Percentiles rank a stretch among this genome's conserved stretches.
Evolutionary conservation across 768 basidiomycete species (phyloP).

Genomic region (Amanita exitialis): DNA sequence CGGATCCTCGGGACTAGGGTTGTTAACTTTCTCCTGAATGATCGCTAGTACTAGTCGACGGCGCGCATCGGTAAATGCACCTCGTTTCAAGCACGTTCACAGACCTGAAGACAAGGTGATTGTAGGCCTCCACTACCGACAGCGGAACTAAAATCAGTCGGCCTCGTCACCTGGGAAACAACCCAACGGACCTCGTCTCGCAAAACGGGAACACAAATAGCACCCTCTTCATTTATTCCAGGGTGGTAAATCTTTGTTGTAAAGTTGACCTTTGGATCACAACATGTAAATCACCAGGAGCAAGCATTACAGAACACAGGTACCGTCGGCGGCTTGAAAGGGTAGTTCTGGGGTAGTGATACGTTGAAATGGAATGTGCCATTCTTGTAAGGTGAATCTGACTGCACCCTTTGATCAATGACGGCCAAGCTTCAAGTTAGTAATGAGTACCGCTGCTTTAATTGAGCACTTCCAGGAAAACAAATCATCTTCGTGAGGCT

Average conservation of each 20-base stretch:
- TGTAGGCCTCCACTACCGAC: conserved; percentile 72
- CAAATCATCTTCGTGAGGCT: conserved; percentile 60
- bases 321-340: conserved; percentile 81
- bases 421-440: background rate
- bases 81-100: conserved; percentile 7
- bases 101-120: conserved; percentile 62
- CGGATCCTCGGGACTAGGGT: conserved; percentile 81
- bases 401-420: conserved; percentile 25
- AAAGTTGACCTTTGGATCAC: conserved; percentile 56
- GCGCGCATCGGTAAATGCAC: background rate
- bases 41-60: conserved; percentile 49
- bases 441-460: conserved; percentile 54
- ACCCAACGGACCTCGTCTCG: conserved; percentile 60
- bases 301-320: conserved; percentile 1
- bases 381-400: conserved; percentile 74
- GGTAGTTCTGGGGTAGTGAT: conserved; percentile 68
- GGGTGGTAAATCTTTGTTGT: conserved; percentile 86
- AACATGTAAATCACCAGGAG: conserved; percentile 6
- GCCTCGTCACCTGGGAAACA: background rate
- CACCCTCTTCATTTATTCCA: conserved; percentile 83
- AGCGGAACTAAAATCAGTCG: background rate
- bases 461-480: conserved; percentile 72
- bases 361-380: conserved; percentile 73
- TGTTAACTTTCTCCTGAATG: conserved; percentile 80
- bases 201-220: conserved; percentile 76